Conservation (phyloP, 2,329 filamentous ascomycete species). For the Colletotrichum gigasporum region DNA sequence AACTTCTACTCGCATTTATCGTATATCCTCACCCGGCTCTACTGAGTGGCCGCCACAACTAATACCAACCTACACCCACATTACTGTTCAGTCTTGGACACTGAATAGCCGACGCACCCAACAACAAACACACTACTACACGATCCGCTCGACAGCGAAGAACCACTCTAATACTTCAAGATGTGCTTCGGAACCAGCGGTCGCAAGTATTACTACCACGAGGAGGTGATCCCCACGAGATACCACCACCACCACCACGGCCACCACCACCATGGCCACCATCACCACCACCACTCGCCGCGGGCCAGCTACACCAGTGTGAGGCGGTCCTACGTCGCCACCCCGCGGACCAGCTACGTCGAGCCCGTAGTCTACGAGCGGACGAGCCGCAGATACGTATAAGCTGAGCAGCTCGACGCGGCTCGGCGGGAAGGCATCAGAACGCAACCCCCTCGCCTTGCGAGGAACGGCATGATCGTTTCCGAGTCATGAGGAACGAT, state of each 20-base stretch:
- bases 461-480: constrained; percentile 5
- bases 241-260: constrained; percentile 45
- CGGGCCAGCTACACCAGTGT: constrained; percentile 54
- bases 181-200: constrained; percentile 59
- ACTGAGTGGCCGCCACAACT: background rate
- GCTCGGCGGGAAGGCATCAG: constrained; percentile 5
- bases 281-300: constrained; percentile 47
- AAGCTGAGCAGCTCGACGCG: constrained; percentile 30
- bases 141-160: background rate
- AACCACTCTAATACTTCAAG: constrained; percentile 33
- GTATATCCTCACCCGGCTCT: background rate
- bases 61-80: background rate
- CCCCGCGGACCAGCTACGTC: constrained; percentile 54
- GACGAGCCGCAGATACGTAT: constrained; percentile 46
- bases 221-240: constrained; percentile 60
- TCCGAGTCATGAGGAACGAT: background rate
- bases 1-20: constrained; percentile 13
- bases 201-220: constrained; percentile 64
- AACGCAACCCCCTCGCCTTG: background rate
- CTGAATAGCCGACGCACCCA: background rate
- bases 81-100: background rate
- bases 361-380: constrained; percentile 47
- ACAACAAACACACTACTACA: background rate
- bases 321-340: constrained; percentile 45
- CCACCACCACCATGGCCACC: constrained; percentile 45